Base-by-base conservation (phyloP, 2,329 filamentous ascomycete species). In the Colletotrichum limetticola region DNA sequence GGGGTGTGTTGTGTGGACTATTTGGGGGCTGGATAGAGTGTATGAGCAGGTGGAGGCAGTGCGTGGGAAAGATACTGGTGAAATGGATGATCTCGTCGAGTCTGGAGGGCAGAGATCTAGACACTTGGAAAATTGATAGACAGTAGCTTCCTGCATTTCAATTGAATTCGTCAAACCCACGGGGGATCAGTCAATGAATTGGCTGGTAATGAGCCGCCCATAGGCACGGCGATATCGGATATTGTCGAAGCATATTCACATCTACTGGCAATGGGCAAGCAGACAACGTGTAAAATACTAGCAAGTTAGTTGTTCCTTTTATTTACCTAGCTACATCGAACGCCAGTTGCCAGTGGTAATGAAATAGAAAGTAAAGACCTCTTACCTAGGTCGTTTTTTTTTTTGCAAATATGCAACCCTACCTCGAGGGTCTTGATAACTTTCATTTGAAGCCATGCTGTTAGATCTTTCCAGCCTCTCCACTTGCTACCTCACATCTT, bases 401-500 rank as follows among this genome's bases (percentile, higher is more conserved):
- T 49, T 22, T 4, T 49, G 42, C 42, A 9, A 22, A 49, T 49
- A 22, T 49, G 8, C 30, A 3, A 35, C n/a, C 24, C 35, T 8
- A 1, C 9, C 16, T 5, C 6, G 24, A 49, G 56, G 6, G 42
- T n/a, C 42, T n/a, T 9, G 42, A 46, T 2, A 30, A n/a, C 11
- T 28, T 22, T 35, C 19, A 22, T 24, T 12, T n/a, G 7, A 35
- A 26, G n/a, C 12, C 12, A 16, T 19, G 14, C 8, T 49, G 7
- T 14, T 7, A 3, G 14, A 12, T 35, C 4, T 24, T 30, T 32
- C 19, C 7, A 4, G 32, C 14, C 30, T 8, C 46, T 4, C 14
- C 8, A 22, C 3, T 22, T 5, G 42, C 2, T 35, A 2, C 5
- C 37, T 22, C 62, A 84, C 83, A 90, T 87, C 78, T 86, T 87